Evolutionary conservation across 2,329 filamentous ascomycete species (phyloP), one percentile per base, ranked within the genome.

Genomic region (Zymoseptoria tritici): DNA sequence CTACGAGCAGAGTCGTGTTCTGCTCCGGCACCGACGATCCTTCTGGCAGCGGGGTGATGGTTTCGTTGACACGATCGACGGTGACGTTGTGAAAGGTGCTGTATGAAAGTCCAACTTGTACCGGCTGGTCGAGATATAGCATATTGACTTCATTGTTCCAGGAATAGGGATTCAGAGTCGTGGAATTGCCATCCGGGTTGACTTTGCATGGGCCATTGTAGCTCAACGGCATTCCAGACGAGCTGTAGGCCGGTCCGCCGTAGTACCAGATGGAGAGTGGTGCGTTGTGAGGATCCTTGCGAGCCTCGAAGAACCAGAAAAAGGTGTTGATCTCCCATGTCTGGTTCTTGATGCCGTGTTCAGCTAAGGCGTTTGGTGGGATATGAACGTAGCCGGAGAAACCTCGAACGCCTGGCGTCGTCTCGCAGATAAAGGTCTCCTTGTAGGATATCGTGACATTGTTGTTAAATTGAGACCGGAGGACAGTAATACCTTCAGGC

Each of bases 51-150:
- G 73, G 70, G 46, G 71, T 73, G 2, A 74, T 75, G 36, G 78
- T 62, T 19, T 84, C 72, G 13, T 53, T 53, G 11, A 42, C 36
- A 42, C 36, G 36, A 21, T 83, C 74, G 21, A 85, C 69, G 6
- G 85, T 85, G 16, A 82, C 81, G 66, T 90, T 86, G 8, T 81
- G 83, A 7, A 80, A 76, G 24, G 78, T 79, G 68, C 91, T 89
- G 69, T 83, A 85, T 1, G 85, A 88, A 64, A 88, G 85, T 24
- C 84, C 83, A 54, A 90, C 83, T 73, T 90, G 85, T 62, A 86
- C 85, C 22, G 86, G 86, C 82, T 91, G 72, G 55, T 80, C 78
- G 60, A 85, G 80, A 70, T 82, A 85, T 54, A 85, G 75, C 69
- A 85, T 75, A 65, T 85, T 85, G 36, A 80, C 81, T 52, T 76